A percentile compares a stretch with the other conserved stretches of the same genome.
Conservation (phyloP, 1,284 basidiomycete genomes). For the Malassezia psittaci region DNA sequence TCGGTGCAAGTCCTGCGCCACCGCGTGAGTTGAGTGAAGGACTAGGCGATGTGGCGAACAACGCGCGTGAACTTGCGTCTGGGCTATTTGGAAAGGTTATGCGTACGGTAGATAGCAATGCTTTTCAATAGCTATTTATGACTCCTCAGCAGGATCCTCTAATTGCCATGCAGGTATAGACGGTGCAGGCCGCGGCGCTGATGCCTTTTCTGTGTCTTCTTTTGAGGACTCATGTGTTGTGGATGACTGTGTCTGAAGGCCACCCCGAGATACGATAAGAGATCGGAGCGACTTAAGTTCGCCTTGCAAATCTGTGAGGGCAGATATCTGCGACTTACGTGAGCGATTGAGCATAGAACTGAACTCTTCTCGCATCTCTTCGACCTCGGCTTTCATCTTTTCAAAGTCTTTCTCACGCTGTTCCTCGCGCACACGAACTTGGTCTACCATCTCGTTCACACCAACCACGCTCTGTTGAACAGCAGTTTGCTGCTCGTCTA, state of each 20-base stretch:
- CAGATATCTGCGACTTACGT: slow-evolving; percentile 58
- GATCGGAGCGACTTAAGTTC: slow-evolving; percentile 92
- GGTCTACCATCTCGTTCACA: slow-evolving; percentile 66
- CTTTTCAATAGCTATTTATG: slow-evolving; percentile 1
- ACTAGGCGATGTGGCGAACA: slow-evolving; percentile 37
- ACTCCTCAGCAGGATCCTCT: slow-evolving; percentile 18
- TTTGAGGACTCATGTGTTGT: slow-evolving; percentile 11
- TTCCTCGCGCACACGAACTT: slow-evolving; percentile 67
- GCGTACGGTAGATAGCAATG: slow-evolving; percentile 25
- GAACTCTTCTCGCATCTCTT: slow-evolving; percentile 73
- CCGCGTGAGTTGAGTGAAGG: slow-evolving; percentile 13
- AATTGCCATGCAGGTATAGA: slow-evolving; percentile 45
- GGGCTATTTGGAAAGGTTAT: slow-evolving; percentile 33
- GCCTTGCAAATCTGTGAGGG: slow-evolving; percentile 73
- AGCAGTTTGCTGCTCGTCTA: slow-evolving; percentile 70
- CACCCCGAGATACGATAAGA: slow-evolving; percentile 67
- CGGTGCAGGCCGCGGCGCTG: slow-evolving; percentile 28
- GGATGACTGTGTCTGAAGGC: slow-evolving; percentile 43
- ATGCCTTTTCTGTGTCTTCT: slow-evolving; percentile 22
- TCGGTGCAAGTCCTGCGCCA: slow-evolving; percentile 5
- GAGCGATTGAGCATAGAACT: slow-evolving; percentile 94
- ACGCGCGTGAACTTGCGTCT: slow-evolving; percentile 34
- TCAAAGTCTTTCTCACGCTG: slow-evolving; percentile 80
- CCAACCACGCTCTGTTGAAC: slow-evolving; percentile 69
- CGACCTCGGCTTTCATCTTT: slow-evolving; percentile 55